Evolutionary conservation across 176 grass and related monocot species (phyloP), one percentile per base, ranked within the genome.

Genomic region (Rhynchospora tenuis): DNA sequence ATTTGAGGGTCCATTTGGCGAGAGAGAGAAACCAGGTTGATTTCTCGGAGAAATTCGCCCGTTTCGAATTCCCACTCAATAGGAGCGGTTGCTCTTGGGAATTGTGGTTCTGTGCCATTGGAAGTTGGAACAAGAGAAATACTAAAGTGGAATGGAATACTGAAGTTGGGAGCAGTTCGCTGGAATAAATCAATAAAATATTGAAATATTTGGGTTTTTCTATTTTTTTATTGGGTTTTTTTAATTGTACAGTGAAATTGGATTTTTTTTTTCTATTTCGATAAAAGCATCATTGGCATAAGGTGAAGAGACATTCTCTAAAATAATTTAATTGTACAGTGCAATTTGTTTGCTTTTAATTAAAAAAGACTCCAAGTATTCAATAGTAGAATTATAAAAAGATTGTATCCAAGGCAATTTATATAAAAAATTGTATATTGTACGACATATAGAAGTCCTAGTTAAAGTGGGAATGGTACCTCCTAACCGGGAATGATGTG

Each of bases 1-100:
- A 89, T 80, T 93, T 93, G 82, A 98, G 88, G 75, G 82, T 83
- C 55, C 84, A 84, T 87, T 81, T 91, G 56, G 68, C 82, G 54
- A 98, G 81, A 16, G 87, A 90, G 45, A 83, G 87, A 45, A 87
- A 29, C 31, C 78, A 56, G 17, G 78, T 16, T 10, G 51, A 51
- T 68, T 46, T 80, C 56, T 60, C 33, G 16, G 84, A 80, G 17
- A 42, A 72, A 66, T 70, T 80, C 43, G 17, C 48, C 10, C 15
- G 23, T 16, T 58, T 72, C 2, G 28, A 63, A 15, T 27, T 38
- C 14, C 66, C 66, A 61, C 28, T 60, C 42, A 29, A 48, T 14
- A 85, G 70, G 13, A 85, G 83, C 2, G 70, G 83, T 52, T 85
- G 60, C 79, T 82, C 59, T 82, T 66, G 79, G 57, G 59, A 65